Base-by-base conservation (phyloP, 345 rosid genomes). In the Pelargonium nanum region DNA sequence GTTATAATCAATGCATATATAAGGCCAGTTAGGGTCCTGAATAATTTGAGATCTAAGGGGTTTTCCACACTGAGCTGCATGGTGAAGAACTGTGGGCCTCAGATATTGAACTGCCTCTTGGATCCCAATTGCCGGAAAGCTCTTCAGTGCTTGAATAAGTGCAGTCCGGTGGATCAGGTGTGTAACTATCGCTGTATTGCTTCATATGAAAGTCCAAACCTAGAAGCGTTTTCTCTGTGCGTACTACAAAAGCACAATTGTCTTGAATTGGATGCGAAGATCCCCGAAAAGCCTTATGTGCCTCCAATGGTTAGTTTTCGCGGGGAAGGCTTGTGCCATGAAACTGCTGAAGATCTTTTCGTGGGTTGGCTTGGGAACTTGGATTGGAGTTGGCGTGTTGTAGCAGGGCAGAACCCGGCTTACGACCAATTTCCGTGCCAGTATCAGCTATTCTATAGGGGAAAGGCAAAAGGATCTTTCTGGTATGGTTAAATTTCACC, bases 371-470 rank as follows among this genome's bases (percentile, higher is more conserved):
- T 89, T 64, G 93, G 94, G 55, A 70, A 58, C 26, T 62, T 89
- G 56, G 89, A 80, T 26, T 89, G 97, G 91, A 92, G 98, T 62
- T 92, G 98, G 97, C 85, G 95, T 52, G 98, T 92, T 0, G 80
- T 74, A 28, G 91, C 98, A 0, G 98, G 97, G 34, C 97, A 92
- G 58, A 92, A 92, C 74, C 98, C 98, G 0, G 97, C 95, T 56
- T 92, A 92, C 30, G 97, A 92, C 68, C 95, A 92, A 60, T 92
- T 92, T 67, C 97, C 98, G 0, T 92, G 95, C 75, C 97, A 92
- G 70, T 89, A 80, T 70, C 98, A 89, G 73, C 78, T 92, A 26
- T 85, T 92, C 72, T 92, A 92, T 68, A 71, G 95, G 63, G 96
- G 98, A 53, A 92, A 81, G 76, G 95, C 91, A 10, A 92, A 84